Evolutionary conservation across 2,329 filamentous ascomycete genomes (phyloP), one percentile per base, ranked within the genome.

Genomic region (Chrysoporthe puriensis): DNA sequence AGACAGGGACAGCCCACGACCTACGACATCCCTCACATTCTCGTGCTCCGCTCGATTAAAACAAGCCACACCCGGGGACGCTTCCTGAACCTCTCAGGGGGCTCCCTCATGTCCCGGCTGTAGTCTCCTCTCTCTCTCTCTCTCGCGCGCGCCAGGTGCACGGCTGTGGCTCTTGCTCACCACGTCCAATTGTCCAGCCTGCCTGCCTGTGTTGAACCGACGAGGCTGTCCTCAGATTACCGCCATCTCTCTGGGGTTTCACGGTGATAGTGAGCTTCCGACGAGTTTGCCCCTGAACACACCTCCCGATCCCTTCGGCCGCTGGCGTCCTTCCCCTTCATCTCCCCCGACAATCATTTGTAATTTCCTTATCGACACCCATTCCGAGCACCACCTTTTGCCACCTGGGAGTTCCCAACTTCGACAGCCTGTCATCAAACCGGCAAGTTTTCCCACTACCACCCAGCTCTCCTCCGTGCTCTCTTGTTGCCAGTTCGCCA

Each of bases 311-410:
- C 74, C 73, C 76, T 71, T 72, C 75, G 85, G 85, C 81, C 85
- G 85, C 85, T 83, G 85, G 85, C 85, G 84, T 85, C 85, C 85
- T 83, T 79, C 74, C 73, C 75, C 83, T 79, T 76, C 74, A 70
- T 68, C 64, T 66, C 42, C 68, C 26, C 67, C 67, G 75, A 79
- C 77, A 76, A 77, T 76, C 76, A 76, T 77, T 78, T 75, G 76
- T 78, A 74, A 70, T 70, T 72, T 74, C 69, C 59, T 70, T 70
- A 67, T 71, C 68, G 70, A 63, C 72, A 73, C 73, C 70, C 62
- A 58, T 62, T 32, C 34, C 52, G 50, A 52, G 59, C 46, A 43
- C 46, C 46, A 42, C 26, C 40, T 69, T 36, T 67, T 66, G 63
- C 62, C 58, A 44, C 43, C 26, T 50, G 44, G 36, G 63, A 40